Evolutionary conservation across 257 asterid species (phyloP), one percentile per base, ranked within the genome.

Genomic region (Cynanchum wilfordii): DNA sequence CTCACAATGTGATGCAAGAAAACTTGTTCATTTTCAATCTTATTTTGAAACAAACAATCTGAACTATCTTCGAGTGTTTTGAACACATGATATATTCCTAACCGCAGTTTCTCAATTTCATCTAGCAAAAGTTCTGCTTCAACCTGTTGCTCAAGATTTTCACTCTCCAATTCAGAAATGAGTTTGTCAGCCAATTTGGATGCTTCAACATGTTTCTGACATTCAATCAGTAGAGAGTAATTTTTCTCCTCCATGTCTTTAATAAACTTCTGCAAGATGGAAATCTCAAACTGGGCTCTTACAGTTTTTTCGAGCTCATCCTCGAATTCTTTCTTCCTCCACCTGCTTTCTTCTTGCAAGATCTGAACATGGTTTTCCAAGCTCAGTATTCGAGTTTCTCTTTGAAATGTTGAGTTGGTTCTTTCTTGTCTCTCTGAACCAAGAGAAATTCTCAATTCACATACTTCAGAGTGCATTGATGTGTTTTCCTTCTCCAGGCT

Each of bases 181-280:
- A 95, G 75, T 77, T 89, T 87, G 83, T 89, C 95, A 0, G 97
- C 90, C 85, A 95, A 78, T 59, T 86, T 92, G 55, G 98, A 90
- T 1, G 96, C 98, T 81, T 87, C 98, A 5, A 95, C 96, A 27
- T 89, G 97, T 69, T 92, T 95, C 74, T 92, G 99, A 77, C 97
- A 92, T 79, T 95, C 98, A 0, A 76, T 38, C 71, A 92, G 77
- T 70, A 95, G 84, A 75, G 89, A 73, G 69, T 77, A 84, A 40
- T 95, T 92, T 70, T 92, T 95, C 36, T 86, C 96, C 82, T 90
- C 98, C 96, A 92, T 90, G 75, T 95, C 99, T 79, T 89, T 83
- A 9, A 95, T 84, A 79, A 95, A 95, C 74, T 90, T 92, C 82
- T 95, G 97, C 86, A 95, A 78, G 69, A 90, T 79, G 50, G 87